Conservation (phyloP, 2,329 filamentous ascomycete genomes). For the Ilyonectria sp. region DNA sequence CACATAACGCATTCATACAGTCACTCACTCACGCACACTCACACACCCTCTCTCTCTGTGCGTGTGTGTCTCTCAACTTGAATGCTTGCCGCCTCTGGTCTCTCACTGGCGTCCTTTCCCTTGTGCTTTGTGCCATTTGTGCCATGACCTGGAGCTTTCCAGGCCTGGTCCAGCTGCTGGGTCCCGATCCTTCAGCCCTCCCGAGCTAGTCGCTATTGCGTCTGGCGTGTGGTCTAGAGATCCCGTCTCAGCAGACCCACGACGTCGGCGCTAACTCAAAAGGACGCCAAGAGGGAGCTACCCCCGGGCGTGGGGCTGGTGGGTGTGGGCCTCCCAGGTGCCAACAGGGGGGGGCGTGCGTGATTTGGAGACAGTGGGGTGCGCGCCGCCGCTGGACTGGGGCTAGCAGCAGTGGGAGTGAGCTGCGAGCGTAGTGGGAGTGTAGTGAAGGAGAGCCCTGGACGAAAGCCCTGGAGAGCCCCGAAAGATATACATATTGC, state of each 20-base stretch:
- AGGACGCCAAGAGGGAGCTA: constrained; percentile 38
- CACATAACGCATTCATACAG: background rate
- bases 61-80: too few relatives aligned
- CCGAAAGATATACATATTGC: constrained; percentile 46
- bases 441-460: constrained; percentile 18
- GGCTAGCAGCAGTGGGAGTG: background rate
- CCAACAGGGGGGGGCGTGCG: background rate
- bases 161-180: constrained; percentile 39
- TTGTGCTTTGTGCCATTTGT: constrained; percentile 13
- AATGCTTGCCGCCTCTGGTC: background rate
- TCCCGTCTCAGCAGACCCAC: constrained; percentile 49
- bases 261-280: constrained; percentile 38
- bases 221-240: constrained; percentile 45
- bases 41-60: background rate
- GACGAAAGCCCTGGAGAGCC: constrained; percentile 23
- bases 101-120: background rate
- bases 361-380: background rate
- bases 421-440: background rate
- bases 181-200: constrained; percentile 56
- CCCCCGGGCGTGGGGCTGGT: constrained; percentile 31
- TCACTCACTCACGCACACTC: background rate
- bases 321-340: constrained; percentile 8
- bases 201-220: constrained; percentile 53
- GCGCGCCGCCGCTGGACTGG: constrained; percentile 1
- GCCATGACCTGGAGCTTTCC: constrained; percentile 21